Base-by-base conservation (phyloP, 2,329 filamentous ascomycete genomes). In the Cordyceps pruinosa region DNA sequence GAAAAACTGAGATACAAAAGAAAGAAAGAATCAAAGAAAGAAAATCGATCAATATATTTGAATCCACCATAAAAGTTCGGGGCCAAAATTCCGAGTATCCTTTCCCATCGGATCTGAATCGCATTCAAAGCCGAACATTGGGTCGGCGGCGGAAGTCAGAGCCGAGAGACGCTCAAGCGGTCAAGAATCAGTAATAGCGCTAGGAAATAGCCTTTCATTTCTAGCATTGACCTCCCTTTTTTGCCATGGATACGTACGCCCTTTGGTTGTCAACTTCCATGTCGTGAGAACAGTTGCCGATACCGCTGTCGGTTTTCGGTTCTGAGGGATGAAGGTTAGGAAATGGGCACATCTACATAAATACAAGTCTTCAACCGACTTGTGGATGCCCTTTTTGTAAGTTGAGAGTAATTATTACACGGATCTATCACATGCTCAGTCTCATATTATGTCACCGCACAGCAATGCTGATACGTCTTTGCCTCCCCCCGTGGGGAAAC, bases 381-480 rank as follows among this genome's bases (percentile, higher is more conserved):
- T 19, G n/a, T n/a, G n/a, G n/a, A n/a, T n/a, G n/a, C n/a, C 21
- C 13, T 26, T 44, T 17, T 25, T 4, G 1, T 23, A 8, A 15
- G 12, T 26, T 26, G 23, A 17, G n/a, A n/a, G n/a, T n/a, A n/a
- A n/a, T n/a, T 5, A 19, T 12, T 19, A 30, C 4, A 44, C 10
- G 5, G 15, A 44, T 13, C 10, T 17, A 44, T 19, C 13, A 9
- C 15, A 21, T 1, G 7, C 17, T 19, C 8, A 15, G 37, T 32
- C n/a, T 21, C 4, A 7, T 19, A 47, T 10, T 25, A 63, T 63
- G 63, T 59, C 63, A n/a, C 60, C 63, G 8, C 58, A 60, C 1
- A 60, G 58, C 39, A 53, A 58, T 23, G 59, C 60, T 19, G 62
- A 62, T 8, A 44, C 53, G 26, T 13, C 58, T 5, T 4, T 15